Evolutionary conservation across 2,329 filamentous ascomycete species (phyloP), one percentile per base, ranked within the genome.

Genomic region (Cladosporium colombiae): DNA sequence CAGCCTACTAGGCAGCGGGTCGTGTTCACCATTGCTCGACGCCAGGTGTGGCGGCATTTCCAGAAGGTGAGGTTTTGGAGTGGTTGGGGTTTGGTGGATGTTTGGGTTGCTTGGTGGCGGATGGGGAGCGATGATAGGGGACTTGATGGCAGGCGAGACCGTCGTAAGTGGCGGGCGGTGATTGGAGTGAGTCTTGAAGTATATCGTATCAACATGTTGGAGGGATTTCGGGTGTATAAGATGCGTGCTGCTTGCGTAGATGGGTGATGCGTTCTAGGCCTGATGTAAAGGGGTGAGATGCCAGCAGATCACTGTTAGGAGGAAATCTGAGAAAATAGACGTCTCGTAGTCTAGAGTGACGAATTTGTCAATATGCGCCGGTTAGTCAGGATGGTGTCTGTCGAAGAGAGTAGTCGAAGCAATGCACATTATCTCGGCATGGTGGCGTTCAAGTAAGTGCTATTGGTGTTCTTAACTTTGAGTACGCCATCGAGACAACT

Each of bases 1-100:
- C 61, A 63, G 23, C 61, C 61, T 25, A 63, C 46, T 8, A 63
- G 50, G n/a, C 61, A 63, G 21, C 61, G 50, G 25, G 61, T 44
- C 2, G 61, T 63, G 35, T 63, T 63, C n/a, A 63, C 49, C 35
- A 56, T 33, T 7, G 61, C 61, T 8, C 61, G 61, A 8, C 37
- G 40, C 61, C 61, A 56, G 3, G 61, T 63, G 25, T 63, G 61
- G 3, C 50, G 33, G 27, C 61, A 63, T 63, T 46, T 55, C 61
- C 61, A 63, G 50, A 63, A 63, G 2, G 61, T 31, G 31, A 21
- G 33, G 18, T n/a, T 37, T 44, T 46, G 61, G 7, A 55, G 21
- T 53, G 50, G 61, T 21, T 31, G 50, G 1, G 35, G 50, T 31
- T 18, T 33, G 27, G 60, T 8, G n/a, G 10, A 4, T 27, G 59